Percentiles rank a stretch among this genome's conserved stretches.
phyloP scores from a whole-genome alignment of 495 filamentous ascomycete genomes.

The Baudoinia panamericana region DNA sequence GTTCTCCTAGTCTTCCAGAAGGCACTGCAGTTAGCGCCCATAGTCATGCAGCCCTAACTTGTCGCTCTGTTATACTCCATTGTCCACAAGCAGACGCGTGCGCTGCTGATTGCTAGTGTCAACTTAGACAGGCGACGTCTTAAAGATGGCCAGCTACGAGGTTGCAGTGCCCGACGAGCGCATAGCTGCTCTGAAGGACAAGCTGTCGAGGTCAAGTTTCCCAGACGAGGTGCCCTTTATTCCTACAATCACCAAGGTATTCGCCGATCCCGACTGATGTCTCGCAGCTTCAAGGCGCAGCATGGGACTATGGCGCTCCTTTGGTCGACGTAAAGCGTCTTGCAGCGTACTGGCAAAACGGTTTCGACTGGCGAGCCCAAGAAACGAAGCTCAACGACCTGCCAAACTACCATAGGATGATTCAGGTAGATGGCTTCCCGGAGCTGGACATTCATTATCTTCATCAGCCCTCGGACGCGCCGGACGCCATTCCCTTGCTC shows the following conservation, averaged over 20 bases:
- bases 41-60: too few species aligned
- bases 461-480: slow-evolving; percentile 21
- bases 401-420: slow-evolving; percentile 24
- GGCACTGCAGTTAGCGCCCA: too few species aligned
- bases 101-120: too few species aligned
- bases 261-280: background rate
- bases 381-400: slow-evolving; percentile 30
- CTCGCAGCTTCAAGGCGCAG: slow-evolving; percentile 26
- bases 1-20: too few species aligned
- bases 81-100: too few species aligned
- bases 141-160: slow-evolving; percentile 23
- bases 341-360: slow-evolving; percentile 36
- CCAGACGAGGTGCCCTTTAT: slow-evolving; percentile 22
- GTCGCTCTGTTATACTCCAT: too few species aligned
- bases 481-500: slow-evolving; percentile 27
- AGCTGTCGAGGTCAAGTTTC: slow-evolving; percentile 29
- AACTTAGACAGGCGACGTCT: too few species aligned
- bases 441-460: slow-evolving; percentile 31
- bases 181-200: slow-evolving; percentile 30
- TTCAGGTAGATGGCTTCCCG: slow-evolving; percentile 27
- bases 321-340: slow-evolving; percentile 40
- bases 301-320: slow-evolving; percentile 36
- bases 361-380: slow-evolving; percentile 28
- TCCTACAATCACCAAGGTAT: background rate
- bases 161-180: slow-evolving; percentile 31